Conservation (phyloP, 2,329 filamentous ascomycete genomes). For the Tolypocladium guangdongense region DNA sequence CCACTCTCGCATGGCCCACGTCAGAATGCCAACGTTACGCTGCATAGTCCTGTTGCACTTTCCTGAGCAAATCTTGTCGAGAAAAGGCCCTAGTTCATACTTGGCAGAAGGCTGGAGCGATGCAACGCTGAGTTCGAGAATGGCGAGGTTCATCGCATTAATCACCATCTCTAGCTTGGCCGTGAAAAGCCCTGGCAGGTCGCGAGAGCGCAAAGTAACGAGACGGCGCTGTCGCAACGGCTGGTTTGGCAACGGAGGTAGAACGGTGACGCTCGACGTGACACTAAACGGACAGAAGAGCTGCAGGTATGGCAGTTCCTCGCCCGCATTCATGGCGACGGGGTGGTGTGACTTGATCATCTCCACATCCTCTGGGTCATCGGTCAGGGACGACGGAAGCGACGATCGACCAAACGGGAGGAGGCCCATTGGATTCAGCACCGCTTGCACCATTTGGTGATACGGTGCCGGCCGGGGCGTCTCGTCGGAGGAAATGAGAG, state of each 20-base stretch:
- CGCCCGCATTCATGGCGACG: slow-evolving; percentile 45
- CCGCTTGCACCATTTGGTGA: slow-evolving; percentile 34
- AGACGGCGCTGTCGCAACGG: slow-evolving; percentile 41
- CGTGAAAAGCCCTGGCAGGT: slow-evolving; percentile 41
- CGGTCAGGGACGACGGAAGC: slow-evolving; percentile 11
- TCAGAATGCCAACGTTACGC: slow-evolving; percentile 47
- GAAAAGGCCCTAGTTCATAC: slow-evolving; percentile 44
- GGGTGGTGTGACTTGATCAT: slow-evolving; percentile 53
- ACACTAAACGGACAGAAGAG: slow-evolving; percentile 60
- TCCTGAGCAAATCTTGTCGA: slow-evolving; percentile 30
- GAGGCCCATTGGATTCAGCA: slow-evolving; percentile 39
- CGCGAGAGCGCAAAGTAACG: slow-evolving; percentile 37
- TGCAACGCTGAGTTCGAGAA: slow-evolving; percentile 42
- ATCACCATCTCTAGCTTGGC: slow-evolving; percentile 48
- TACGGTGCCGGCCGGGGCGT: slow-evolving; percentile 16
- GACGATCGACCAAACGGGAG: slow-evolving; percentile 36
- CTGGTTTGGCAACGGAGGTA: slow-evolving; percentile 23
- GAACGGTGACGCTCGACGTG: slow-evolving; percentile 38
- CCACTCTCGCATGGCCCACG: slow-evolving; percentile 62
- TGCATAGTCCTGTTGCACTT: slow-evolving; percentile 33
- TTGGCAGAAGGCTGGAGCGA: slow-evolving; percentile 47
- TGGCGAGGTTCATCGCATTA: slow-evolving; percentile 37
- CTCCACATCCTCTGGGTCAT: slow-evolving; percentile 23
- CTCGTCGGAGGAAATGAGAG: slow-evolving; percentile 26
- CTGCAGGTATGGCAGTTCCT: slow-evolving; percentile 59